Evolutionary conservation across 495 filamentous ascomycete species (phyloP).

Genomic region (Chaetomium tenue): DNA sequence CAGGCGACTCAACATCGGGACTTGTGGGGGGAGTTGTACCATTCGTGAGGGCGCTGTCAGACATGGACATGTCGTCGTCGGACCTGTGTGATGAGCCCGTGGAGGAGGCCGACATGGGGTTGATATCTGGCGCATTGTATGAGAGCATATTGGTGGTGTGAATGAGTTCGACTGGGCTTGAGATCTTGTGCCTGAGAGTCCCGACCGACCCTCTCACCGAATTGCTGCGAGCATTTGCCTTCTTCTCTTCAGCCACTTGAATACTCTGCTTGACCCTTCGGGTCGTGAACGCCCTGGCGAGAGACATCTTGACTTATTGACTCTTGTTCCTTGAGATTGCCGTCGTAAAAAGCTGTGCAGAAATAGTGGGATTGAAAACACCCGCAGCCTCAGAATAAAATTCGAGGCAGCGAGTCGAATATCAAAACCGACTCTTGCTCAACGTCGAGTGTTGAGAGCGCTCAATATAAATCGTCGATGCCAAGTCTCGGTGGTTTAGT

Average conservation of each 20-base stretch:
- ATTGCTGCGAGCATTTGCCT: constrained; percentile 46
- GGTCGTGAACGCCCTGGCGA: constrained; percentile 68
- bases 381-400: not conserved
- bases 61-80: constrained; percentile 55
- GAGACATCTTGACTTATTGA: constrained; percentile 42
- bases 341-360: not conserved
- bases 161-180: constrained; percentile 76
- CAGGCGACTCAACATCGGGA: constrained; percentile 68
- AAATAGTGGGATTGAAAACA: not conserved
- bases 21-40: constrained; percentile 63
- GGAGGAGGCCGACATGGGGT: constrained; percentile 55
- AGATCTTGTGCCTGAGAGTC: constrained; percentile 68
- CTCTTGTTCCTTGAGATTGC: not conserved
- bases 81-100: constrained; percentile 56
- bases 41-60: constrained; percentile 58
- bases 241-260: constrained; percentile 33
- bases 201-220: constrained; percentile 42
- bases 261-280: constrained; percentile 49
- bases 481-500: not conserved
- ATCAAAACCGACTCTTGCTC: not conserved
- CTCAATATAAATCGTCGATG: not conserved
- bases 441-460: not conserved
- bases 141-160: constrained; percentile 96
- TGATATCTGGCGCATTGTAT: constrained; percentile 84
- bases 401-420: constrained; percentile 3